phyloP scores from a whole-genome alignment of 2,329 filamentous ascomycete genomes.

The Colletotrichum lini region DNA sequence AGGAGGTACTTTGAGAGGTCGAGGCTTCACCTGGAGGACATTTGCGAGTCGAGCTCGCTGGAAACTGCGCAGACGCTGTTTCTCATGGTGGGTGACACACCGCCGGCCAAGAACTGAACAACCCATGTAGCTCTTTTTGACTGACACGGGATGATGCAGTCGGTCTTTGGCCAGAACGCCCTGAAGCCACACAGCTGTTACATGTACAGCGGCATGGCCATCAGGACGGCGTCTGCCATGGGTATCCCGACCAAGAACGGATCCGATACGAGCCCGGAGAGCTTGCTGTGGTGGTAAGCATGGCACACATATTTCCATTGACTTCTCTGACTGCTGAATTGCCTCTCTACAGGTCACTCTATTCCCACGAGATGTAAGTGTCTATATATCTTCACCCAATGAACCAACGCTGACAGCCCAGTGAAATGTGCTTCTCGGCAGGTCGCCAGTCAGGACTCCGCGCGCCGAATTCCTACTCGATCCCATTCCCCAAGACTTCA shows the following conservation, averaged over 20 bases:
- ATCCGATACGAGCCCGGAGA: conserved; percentile 38
- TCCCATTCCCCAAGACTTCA: conserved; percentile 35
- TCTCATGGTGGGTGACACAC: conserved; percentile 37
- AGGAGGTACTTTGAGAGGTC: conserved; percentile 42
- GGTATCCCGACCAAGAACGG: conserved; percentile 47
- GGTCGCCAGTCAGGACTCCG: conserved; percentile 33
- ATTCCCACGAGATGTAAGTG: conserved; percentile 43
- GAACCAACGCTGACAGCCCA: conserved; percentile 3
- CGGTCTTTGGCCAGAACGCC: conserved; percentile 51
- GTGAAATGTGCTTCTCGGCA: conserved; percentile 40
- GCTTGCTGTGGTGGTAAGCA: conserved; percentile 42
- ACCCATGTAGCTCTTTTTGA: too few species aligned
- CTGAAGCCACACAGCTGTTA: conserved; percentile 53
- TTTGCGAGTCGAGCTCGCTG: conserved; percentile 43
- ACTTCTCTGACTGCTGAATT: not conserved
- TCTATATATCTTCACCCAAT: rapidly evolving
- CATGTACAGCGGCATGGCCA: conserved; percentile 54
- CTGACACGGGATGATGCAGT: conserved; percentile 26
- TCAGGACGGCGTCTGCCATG: conserved; percentile 51
- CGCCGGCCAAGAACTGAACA: not conserved
- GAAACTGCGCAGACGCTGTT: conserved; percentile 42
- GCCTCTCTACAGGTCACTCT: conserved; percentile 29
- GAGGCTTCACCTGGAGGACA: conserved; percentile 39
- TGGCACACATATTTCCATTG: too few species aligned
- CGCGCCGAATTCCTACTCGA: conserved; percentile 29